A percentile compares a stretch with the other conserved stretches of the same genome.
Conservation (phyloP, 176 grass and related monocot genomes). For the Eleusine coracana region DNA sequence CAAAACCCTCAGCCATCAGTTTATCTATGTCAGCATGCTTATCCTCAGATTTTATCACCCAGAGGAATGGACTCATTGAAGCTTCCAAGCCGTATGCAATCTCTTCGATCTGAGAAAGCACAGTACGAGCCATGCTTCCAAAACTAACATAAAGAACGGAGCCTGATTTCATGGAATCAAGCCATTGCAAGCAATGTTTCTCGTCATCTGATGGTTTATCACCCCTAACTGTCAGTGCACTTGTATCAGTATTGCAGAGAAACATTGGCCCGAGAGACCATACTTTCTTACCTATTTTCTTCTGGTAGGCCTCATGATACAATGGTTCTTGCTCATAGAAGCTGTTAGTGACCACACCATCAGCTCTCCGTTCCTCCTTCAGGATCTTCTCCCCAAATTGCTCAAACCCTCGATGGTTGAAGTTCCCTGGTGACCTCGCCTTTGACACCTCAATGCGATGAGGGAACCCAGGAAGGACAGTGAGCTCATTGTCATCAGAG, state of each 20-base stretch:
- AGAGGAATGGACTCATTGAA: constrained; percentile 49
- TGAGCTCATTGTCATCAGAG: constrained; percentile 16
- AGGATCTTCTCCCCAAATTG: constrained; percentile 7
- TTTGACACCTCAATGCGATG: constrained; percentile 29
- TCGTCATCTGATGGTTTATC: constrained; percentile 23
- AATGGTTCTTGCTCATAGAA: constrained; percentile 44
- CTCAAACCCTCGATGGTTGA: constrained; percentile 22
- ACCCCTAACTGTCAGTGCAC: constrained; percentile 25
- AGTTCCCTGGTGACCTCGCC: constrained; percentile 14
- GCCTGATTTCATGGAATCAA: constrained; percentile 23
- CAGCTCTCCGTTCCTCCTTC: constrained; percentile 23
- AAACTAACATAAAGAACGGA: constrained; percentile 48
- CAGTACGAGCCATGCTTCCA: constrained; percentile 38
- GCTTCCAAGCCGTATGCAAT: constrained; percentile 32
- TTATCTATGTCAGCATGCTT: constrained; percentile 12
- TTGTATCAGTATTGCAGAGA: constrained; percentile 17
- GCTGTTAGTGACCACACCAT: constrained; percentile 43
- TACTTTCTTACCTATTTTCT: constrained; percentile 25
- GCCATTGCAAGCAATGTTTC: constrained; percentile 40
- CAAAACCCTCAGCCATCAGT: constrained; percentile 22
- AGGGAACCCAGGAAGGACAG: constrained; percentile 30
- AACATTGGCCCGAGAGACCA: constrained; percentile 44
- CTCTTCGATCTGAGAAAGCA: not conserved
- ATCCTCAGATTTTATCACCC: constrained; percentile 48
- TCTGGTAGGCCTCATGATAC: constrained; percentile 31